phyloP scores from a whole-genome alignment of 148 eudicot genomes.

The Talinum fruticosum region DNA sequence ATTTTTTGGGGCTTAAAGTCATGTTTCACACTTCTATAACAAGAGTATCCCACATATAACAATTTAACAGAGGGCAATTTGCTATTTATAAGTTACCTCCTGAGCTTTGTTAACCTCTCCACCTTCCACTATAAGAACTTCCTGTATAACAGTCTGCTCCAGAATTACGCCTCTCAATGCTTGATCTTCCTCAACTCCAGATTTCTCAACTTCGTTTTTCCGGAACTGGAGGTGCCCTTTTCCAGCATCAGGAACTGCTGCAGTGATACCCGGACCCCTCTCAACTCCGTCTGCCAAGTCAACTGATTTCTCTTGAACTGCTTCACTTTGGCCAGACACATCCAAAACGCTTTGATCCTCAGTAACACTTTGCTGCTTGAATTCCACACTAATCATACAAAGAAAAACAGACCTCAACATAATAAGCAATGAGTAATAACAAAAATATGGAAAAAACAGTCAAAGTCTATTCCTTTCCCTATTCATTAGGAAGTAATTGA shows the following conservation, averaged over 20 bases:
- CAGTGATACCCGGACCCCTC: conserved; percentile 1
- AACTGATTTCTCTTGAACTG: conserved; percentile 12
- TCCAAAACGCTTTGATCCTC: conserved; percentile 16
- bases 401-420: background rate
- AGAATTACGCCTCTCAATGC: conserved; percentile 18
- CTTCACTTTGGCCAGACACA: conserved; percentile 14
- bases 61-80: background rate
- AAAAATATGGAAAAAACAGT: background rate
- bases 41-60: background rate
- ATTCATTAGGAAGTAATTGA: background rate
- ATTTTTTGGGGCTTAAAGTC: background rate
- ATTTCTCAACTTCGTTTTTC: conserved; percentile 18
- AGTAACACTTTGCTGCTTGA: conserved; percentile 9
- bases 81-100: conserved; percentile 24
- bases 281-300: background rate
- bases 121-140: conserved; percentile 15
- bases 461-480: background rate
- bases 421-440: background rate
- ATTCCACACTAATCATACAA: conserved; percentile 12
- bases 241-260: conserved; percentile 7
- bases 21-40: background rate
- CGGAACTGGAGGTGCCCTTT: conserved; percentile 7
- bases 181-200: conserved; percentile 17
- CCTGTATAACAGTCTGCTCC: conserved; percentile 27
- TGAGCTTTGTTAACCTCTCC: conserved; percentile 11